A percentile compares a stretch with the other conserved stretches of the same genome.
These are phyloP conservation scores for Rossbeevera mucosa DNA, from an alignment of 768 basidiomycete genomes.

Conservation along the genomic window DNA sequence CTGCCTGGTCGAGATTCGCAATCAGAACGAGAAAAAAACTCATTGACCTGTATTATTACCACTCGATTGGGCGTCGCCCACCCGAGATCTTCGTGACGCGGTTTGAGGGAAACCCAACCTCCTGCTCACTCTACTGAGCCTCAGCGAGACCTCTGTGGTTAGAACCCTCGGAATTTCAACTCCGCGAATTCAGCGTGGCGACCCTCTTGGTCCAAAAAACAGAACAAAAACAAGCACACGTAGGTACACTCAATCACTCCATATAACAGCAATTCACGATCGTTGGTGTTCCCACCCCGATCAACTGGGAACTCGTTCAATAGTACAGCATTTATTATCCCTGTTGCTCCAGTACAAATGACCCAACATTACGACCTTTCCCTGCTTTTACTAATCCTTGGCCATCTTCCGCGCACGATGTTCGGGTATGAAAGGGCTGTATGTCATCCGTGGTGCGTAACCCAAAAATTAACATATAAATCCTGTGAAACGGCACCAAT, in stretches of 20 bases:
- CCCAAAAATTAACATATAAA: conserved; percentile 22
- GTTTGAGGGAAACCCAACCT: conserved; percentile 1
- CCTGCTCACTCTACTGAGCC: not conserved
- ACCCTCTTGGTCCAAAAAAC: not conserved
- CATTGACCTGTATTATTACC: conserved; percentile 30
- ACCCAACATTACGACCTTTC: conserved; percentile 5
- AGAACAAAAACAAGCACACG: too few species aligned
- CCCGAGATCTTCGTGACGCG: conserved; percentile 8
- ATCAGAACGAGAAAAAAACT: conserved; percentile 5
- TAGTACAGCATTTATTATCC: conserved; percentile 1
- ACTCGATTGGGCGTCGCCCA: conserved; percentile 1
- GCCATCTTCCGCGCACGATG: conserved; percentile 10
- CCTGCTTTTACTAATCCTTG: not conserved
- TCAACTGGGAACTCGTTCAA: conserved; percentile 3
- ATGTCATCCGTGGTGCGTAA: conserved; percentile 11
- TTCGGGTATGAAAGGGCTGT: conserved; percentile 23
- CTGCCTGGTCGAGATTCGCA: conserved; percentile 14
- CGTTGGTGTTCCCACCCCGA: conserved; percentile 11
- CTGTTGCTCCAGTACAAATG: not conserved
- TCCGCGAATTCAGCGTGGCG: conserved; percentile 32
- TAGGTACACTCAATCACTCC: conserved; percentile 2
- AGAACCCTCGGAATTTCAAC: conserved; percentile 17
- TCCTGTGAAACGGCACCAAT: conserved; percentile 5
- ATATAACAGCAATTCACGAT: not conserved
- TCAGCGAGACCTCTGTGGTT: not conserved